A percentile compares a stretch with the other conserved stretches of the same genome.
phyloP scores from a whole-genome alignment of 1,284 basidiomycete species.

The Waitea zeae region DNA sequence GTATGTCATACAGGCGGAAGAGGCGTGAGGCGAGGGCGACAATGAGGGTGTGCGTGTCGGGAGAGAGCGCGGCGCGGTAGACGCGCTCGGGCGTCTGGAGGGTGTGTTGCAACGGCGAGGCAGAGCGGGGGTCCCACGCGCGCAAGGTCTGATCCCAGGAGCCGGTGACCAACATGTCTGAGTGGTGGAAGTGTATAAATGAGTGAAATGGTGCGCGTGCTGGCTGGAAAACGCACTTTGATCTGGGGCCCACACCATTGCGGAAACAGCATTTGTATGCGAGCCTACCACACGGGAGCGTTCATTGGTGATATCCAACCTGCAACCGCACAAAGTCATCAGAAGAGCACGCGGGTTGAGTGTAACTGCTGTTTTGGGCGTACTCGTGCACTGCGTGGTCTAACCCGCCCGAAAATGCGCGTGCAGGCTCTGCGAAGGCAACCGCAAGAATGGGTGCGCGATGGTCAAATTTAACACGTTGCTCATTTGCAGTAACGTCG shows the following conservation, averaged over 20 bases:
- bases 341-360: constrained; percentile 3
- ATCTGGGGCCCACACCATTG: constrained; percentile 36
- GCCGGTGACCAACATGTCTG: constrained; percentile 64
- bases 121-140: constrained; percentile 70
- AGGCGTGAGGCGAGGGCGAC: constrained; percentile 82
- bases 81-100: constrained; percentile 67
- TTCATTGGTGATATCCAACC: constrained; percentile 35
- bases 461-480: constrained; percentile 62
- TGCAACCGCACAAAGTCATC: background rate
- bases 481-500: constrained; percentile 42
- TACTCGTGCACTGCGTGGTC: constrained; percentile 62
- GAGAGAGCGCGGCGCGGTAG: constrained; percentile 53
- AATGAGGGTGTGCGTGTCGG: constrained; percentile 59
- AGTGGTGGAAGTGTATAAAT: background rate
- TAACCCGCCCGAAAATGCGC: constrained; percentile 58
- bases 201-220: background rate
- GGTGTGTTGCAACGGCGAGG: constrained; percentile 39
- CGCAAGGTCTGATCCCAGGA: constrained; percentile 84
- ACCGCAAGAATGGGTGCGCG: constrained; percentile 58
- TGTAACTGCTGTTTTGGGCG: constrained; percentile 11
- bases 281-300: constrained; percentile 40
- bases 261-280: constrained; percentile 49
- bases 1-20: constrained; percentile 76
- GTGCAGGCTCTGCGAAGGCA: constrained; percentile 42
- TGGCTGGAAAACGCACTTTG: constrained; percentile 22